phyloP scores from a whole-genome alignment of 2,329 filamentous ascomycete genomes.

The Aspergillus carbonarius region DNA sequence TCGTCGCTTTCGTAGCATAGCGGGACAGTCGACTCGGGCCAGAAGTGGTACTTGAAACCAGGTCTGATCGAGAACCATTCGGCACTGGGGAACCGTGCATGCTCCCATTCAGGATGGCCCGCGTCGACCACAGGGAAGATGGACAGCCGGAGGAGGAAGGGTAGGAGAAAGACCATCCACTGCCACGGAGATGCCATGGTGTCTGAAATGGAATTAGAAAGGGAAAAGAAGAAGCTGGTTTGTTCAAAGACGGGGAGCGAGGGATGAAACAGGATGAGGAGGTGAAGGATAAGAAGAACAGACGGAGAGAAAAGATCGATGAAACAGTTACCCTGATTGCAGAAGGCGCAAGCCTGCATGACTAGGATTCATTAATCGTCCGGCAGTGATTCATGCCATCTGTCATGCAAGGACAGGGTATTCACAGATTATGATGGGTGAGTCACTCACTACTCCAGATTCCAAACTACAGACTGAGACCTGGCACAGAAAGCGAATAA shows the following conservation, averaged over 20 bases:
- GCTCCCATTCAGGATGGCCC: constrained; percentile 6
- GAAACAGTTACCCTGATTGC: too few species aligned
- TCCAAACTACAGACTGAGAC: too few species aligned
- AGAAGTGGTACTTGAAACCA: not conserved
- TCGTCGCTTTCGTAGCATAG: not conserved
- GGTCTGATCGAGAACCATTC: not conserved
- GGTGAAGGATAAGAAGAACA: too few species aligned
- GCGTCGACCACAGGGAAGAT: not conserved
- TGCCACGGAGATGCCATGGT: not conserved
- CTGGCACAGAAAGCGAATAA: too few species aligned
- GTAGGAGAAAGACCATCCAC: not conserved
- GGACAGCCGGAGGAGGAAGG: too few species aligned
- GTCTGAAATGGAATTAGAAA: not conserved
- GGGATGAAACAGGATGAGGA: not conserved
- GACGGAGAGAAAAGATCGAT: too few species aligned
- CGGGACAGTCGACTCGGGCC: not conserved
- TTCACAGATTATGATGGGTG: too few species aligned
- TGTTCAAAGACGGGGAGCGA: not conserved
- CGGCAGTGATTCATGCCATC: too few species aligned
- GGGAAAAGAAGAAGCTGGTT: not conserved
- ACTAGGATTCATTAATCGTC: too few species aligned
- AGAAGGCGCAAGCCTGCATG: too few species aligned
- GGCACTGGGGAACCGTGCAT: not conserved
- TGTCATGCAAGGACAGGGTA: too few species aligned
- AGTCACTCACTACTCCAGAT: too few species aligned